These are phyloP conservation scores for Hansenula sp. DNA, from an alignment of 1,139 yeast species.

Conservation along the genomic window DNA sequence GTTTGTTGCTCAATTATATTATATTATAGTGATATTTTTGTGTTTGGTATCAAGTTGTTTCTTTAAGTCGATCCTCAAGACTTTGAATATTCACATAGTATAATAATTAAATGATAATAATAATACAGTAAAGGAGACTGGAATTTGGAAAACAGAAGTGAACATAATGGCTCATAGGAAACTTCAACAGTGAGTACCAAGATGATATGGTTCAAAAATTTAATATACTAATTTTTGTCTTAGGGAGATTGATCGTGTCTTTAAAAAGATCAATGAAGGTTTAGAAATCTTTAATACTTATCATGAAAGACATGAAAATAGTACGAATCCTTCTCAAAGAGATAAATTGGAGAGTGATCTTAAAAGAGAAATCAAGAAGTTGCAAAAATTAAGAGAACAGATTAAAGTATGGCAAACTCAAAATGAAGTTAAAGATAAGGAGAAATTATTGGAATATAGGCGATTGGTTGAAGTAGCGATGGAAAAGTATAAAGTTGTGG, in stretches of 20 bases:
- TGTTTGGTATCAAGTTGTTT: too few species aligned
- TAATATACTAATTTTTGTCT: constrained; percentile 9
- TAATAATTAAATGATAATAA: constrained; percentile 7
- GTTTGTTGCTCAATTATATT: too few species aligned
- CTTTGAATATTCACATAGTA: not conserved
- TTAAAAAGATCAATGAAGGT: constrained; percentile 95
- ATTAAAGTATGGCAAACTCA: constrained; percentile 94
- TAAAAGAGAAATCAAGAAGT: constrained; percentile 92
- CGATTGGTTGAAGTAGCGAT: constrained; percentile 84
- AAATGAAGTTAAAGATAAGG: constrained; percentile 88
- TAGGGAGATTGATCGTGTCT: constrained; percentile 67
- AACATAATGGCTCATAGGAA: constrained; percentile 61
- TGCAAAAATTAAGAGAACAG: constrained; percentile 93
- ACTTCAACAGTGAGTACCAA: constrained; percentile 43
- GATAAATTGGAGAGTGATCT: constrained; percentile 92
- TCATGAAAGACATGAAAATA: constrained; percentile 77
- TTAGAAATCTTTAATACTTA: constrained; percentile 79
- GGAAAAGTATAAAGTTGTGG: constrained; percentile 96
- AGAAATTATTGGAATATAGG: constrained; percentile 73
- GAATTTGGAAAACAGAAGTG: constrained; percentile 18
- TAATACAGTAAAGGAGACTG: not conserved
- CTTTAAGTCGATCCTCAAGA: too few species aligned
- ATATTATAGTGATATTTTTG: too few species aligned
- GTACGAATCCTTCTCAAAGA: constrained; percentile 85
- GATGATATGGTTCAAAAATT: not conserved